A percentile compares a stretch with the other conserved stretches of the same genome.
phyloP scores from a whole-genome alignment of 2,329 filamentous ascomycete species.

The Coniochaeta prunicola region DNA sequence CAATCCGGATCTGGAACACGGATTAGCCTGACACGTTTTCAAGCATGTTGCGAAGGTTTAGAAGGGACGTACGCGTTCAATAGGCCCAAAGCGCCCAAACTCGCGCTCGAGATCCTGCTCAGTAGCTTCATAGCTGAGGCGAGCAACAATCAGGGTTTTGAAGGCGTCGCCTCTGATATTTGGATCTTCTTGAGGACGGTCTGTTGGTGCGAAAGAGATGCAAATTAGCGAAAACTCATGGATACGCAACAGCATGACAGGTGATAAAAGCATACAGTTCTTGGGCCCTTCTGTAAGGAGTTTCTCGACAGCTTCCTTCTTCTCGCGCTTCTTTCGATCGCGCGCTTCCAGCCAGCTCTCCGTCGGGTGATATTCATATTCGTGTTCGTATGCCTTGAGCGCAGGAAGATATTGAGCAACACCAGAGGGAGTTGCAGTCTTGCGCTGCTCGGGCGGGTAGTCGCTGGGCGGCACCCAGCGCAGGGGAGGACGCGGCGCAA shows the following conservation, averaged over 20 bases:
- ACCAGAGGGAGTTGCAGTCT: slow-evolving; percentile 65
- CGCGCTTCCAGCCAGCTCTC: slow-evolving; percentile 90
- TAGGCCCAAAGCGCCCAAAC: slow-evolving; percentile 87
- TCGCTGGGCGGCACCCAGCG: slow-evolving; percentile 83
- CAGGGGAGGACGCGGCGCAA: slow-evolving; percentile 86
- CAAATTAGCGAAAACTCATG: background rate
- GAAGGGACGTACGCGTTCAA: slow-evolving; percentile 70
- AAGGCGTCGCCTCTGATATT: slow-evolving; percentile 91
- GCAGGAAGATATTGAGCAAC: slow-evolving; percentile 69
- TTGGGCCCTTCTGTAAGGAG: slow-evolving; percentile 57
- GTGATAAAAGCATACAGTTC: slow-evolving; percentile 39
- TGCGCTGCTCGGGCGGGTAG: slow-evolving; percentile 73
- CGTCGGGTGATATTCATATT: slow-evolving; percentile 69
- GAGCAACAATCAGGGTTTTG: slow-evolving; percentile 87
- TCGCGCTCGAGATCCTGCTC: slow-evolving; percentile 88
- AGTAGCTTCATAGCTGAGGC: slow-evolving; percentile 82
- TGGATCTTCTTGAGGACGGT: slow-evolving; percentile 75
- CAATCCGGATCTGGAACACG: slow-evolving; percentile 71
- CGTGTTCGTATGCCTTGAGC: slow-evolving; percentile 70
- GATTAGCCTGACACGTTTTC: background rate
- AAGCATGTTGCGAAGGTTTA: background rate
- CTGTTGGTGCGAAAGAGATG: slow-evolving; percentile 31
- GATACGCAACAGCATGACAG: background rate
- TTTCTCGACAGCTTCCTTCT: slow-evolving; percentile 59
- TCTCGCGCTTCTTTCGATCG: slow-evolving; percentile 77